Conservation (phyloP, 148 eudicot genomes). For the Chenopodium album region DNA sequence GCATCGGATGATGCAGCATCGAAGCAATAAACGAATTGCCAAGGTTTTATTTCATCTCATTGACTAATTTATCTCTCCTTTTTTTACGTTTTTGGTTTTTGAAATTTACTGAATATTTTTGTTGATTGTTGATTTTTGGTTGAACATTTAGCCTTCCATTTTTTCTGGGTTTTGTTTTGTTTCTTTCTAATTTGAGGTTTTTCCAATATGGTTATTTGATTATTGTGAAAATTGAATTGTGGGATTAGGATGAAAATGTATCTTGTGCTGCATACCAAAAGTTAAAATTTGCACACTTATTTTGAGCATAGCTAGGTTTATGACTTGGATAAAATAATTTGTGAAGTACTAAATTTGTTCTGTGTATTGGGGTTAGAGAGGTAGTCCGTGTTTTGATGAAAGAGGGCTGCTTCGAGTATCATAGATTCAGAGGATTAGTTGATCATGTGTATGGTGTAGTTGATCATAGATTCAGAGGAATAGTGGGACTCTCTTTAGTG, state of each 20-base stretch:
- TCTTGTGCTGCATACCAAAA: neutral
- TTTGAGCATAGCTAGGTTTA: neutral
- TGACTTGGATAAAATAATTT: neutral
- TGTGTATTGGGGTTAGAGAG: neutral
- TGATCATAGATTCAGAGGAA: neutral
- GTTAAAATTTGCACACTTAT: neutral
- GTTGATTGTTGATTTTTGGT: slow-evolving; percentile 11
- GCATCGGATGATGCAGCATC: slow-evolving; percentile 79
- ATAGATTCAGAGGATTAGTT: neutral
- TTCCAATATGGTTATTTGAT: neutral
- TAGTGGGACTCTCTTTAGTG: neutral
- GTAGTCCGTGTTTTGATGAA: neutral
- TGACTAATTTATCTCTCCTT: too few relatives aligned
- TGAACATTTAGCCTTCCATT: neutral
- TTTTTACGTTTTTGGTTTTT: neutral
- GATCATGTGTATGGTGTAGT: too few relatives aligned
- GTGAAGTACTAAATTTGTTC: neutral
- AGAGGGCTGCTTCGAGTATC: neutral
- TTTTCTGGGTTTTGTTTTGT: neutral
- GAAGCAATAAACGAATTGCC: slow-evolving; percentile 62
- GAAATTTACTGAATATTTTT: slow-evolving; percentile 1
- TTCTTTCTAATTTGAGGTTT: neutral
- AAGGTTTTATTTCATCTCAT: slow-evolving; percentile 42
- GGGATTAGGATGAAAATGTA: neutral
- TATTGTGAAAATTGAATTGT: neutral